Conservation (phyloP, 2,329 filamentous ascomycete genomes). For the Stemphylium beticola region DNA sequence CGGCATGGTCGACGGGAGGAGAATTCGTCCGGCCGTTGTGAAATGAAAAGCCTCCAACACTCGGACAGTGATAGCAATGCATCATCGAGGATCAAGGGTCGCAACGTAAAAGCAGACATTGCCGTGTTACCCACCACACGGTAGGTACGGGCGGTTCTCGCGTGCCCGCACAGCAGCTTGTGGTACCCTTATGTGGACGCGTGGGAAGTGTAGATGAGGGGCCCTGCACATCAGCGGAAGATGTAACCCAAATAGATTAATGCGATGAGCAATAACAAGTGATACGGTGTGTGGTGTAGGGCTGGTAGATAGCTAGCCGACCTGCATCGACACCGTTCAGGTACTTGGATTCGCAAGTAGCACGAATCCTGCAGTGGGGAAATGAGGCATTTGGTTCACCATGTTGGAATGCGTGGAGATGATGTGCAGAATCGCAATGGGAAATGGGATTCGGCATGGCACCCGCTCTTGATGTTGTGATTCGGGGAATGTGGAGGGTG, state of each 20-base stretch:
- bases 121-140: neutral
- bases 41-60: neutral
- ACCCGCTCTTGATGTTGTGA: neutral
- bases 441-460: neutral
- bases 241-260: constrained; percentile 43
- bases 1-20: neutral
- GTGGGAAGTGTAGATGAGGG: constrained; percentile 18
- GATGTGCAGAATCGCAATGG: neutral
- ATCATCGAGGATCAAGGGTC: neutral
- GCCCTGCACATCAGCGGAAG: constrained; percentile 34
- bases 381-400: constrained; percentile 18
- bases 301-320: constrained; percentile 30
- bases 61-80: neutral
- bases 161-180: neutral
- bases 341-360: constrained; percentile 31
- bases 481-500: neutral
- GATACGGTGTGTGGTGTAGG: constrained; percentile 31
- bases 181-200: constrained; percentile 5
- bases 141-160: neutral
- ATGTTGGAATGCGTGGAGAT: constrained; percentile 8
- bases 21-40: neutral
- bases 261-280: constrained; percentile 31
- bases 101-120: neutral
- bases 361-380: constrained; percentile 30
- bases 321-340: constrained; percentile 23